Base-by-base conservation (phyloP, 1,284 basidiomycete genomes). In the Ceratobasidium papillatum region DNA sequence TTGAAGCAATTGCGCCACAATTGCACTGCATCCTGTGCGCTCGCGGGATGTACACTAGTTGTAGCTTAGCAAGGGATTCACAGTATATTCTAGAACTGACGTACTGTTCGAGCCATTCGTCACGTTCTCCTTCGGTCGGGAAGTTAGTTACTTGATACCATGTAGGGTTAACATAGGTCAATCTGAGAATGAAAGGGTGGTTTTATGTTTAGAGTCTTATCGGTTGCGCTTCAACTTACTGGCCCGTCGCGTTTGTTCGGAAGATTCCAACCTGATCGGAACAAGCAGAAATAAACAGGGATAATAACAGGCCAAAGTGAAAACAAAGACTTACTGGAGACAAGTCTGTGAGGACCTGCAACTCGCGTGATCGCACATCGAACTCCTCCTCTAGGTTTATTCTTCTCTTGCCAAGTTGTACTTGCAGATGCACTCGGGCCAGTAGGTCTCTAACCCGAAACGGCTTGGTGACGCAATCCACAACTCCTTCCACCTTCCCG, bases 391-490 rank as follows among this genome's bases (percentile, higher is more conserved):
- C 79, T 12, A 80, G 74, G 51, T 80, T 79, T 17, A 75, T 72
- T 64, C 77, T 77, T 3, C 79, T 77, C 41, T 80, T 80, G 17
- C 80, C 80, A 9, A 81, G 61, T 43, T 80, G 79, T 68, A 80
- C 76, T 65, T 80, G 80, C 5, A 81, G 74, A 71, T 80, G 79
- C 30, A 78, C 78, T 5, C 85, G 79, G 4, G 84, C 84, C n/a
- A 85, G 77, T 36, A 85, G 77, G 75, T 85, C 84, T 32, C 81
- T 77, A 0, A 77, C 76, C 59, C 77, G 74, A 73, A 81, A 81
- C 3, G 81, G 81, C 74, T 81, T 81, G 51, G 75, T 76, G 43
- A 81, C 78, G 61, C 80, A 72, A 41, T 81, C 82, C 74, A 85
- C 84, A 0, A 83, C 84, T 5, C 82, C 83, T 2, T 72, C 69